These are phyloP conservation scores for Trichoderma koningiopsis DNA, from an alignment of 2,329 filamentous ascomycete species.

Conservation along the genomic window DNA sequence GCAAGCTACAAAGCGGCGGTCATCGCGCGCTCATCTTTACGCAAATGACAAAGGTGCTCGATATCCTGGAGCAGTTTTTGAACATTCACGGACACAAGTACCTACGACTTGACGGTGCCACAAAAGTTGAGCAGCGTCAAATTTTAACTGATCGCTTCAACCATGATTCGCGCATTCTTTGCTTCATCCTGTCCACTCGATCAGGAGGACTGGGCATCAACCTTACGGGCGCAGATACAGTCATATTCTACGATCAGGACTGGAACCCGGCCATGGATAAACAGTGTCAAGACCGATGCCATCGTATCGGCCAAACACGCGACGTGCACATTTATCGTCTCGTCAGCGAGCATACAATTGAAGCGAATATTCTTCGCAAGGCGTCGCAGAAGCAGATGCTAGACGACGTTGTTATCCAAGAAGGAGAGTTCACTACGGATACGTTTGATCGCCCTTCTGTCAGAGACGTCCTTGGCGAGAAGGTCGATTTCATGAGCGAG, in stretches of 20 bases:
- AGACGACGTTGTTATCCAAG: constrained; percentile 97
- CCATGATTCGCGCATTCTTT: constrained; percentile 85
- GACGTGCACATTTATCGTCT: constrained; percentile 98
- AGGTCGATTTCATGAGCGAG: constrained; percentile 51
- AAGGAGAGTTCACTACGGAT: constrained; percentile 96
- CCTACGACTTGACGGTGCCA: constrained; percentile 91
- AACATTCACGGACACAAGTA: constrained; percentile 99
- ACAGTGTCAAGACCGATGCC: constrained; percentile 95
- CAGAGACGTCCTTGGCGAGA: constrained; percentile 66
- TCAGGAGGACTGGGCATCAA: constrained; percentile 97
- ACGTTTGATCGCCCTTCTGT: constrained; percentile 83
- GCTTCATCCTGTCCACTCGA: constrained; percentile 92
- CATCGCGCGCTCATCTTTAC: constrained; percentile 98
- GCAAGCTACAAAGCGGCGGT: constrained; percentile 82
- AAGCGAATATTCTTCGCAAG: constrained; percentile 96
- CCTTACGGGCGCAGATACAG: constrained; percentile 91
- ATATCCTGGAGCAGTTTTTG: constrained; percentile 95
- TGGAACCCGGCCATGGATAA: constrained; percentile 99
- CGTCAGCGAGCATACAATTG: constrained; percentile 90
- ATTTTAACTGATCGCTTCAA: constrained; percentile 97
- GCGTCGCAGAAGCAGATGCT: constrained; percentile 97
- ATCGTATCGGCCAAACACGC: constrained; percentile 94
- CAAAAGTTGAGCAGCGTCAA: constrained; percentile 93
- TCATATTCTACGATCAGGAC: constrained; percentile 98
- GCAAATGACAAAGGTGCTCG: constrained; percentile 98